Conservation (phyloP, 2,329 filamentous ascomycete species). For the Biscogniauxia mediterranea region DNA sequence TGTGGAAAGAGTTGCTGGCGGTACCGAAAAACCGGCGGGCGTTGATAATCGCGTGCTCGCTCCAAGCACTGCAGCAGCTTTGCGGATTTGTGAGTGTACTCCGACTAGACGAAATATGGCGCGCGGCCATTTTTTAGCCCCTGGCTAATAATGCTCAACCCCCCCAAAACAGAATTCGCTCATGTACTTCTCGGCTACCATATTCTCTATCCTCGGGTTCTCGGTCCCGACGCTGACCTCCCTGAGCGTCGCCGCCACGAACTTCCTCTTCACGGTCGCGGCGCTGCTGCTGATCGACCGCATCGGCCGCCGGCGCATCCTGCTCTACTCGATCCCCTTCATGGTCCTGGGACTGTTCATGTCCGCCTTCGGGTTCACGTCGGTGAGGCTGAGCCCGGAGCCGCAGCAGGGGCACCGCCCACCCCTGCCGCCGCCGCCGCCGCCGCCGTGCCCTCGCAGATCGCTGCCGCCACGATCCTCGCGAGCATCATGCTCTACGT, state of each 20-base stretch:
- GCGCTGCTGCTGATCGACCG: slow-evolving; percentile 77
- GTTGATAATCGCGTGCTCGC: slow-evolving; percentile 77
- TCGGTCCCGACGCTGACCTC: slow-evolving; percentile 76
- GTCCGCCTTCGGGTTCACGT: slow-evolving; percentile 71
- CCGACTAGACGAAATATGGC: neutral
- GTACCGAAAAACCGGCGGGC: slow-evolving; percentile 69
- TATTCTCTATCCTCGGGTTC: slow-evolving; percentile 77
- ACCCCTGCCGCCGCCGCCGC: slow-evolving; percentile 1
- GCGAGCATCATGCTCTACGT: slow-evolving; percentile 79
- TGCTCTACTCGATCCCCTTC: slow-evolving; percentile 79
- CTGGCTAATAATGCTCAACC: neutral
- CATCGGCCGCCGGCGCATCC: slow-evolving; percentile 73
- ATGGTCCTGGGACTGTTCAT: slow-evolving; percentile 74
- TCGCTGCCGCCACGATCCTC: slow-evolving; percentile 60
- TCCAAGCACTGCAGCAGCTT: slow-evolving; percentile 85
- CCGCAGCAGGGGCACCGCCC: slow-evolving; percentile 7
- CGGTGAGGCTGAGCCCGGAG: slow-evolving; percentile 48
- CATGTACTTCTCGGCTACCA: slow-evolving; percentile 88
- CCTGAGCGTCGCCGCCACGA: slow-evolving; percentile 77
- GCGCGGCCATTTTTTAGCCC: neutral
- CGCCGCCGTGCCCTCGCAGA: slow-evolving; percentile 21
- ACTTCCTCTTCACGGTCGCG: slow-evolving; percentile 75
- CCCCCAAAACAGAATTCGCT: slow-evolving; percentile 64
- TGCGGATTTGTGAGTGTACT: slow-evolving; percentile 68
- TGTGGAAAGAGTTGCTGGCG: slow-evolving; percentile 53